Base-by-base conservation (phyloP, 768 basidiomycete genomes). In the Kwoniella sp. region DNA sequence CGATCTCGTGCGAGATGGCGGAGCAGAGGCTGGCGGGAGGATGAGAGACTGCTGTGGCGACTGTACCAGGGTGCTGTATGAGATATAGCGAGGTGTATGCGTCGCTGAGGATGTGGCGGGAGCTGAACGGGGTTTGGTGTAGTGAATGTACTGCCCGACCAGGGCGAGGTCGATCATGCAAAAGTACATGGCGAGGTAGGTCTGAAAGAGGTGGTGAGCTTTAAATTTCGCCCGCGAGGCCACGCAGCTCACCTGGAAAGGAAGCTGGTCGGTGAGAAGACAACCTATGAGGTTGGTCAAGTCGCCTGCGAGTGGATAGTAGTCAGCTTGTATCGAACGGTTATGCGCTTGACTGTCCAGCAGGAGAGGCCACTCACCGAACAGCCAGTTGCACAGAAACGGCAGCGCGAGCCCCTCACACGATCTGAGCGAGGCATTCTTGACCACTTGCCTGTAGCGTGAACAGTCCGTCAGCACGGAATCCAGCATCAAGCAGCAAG, bases 351-450 rank as follows among this genome's bases (percentile, higher is more conserved):
- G 32, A 19, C 15, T 22, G 12, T 20, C 4, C 27, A 33, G 12
- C n/a, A 12, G 10, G 6, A 3, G 8, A 41, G 14, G 15, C 10
- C 14, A 75, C 81, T 64, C 66, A 90, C 90, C 91, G 20, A 88
- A 79, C 52, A 91, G 77, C 95, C 95, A 99, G 63, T 88, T 95
- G 57, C 84, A 79, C 47, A 99, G 80, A 74, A 99, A 99, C 0
- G 92, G 90, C 15, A 96, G 78, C 1, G 95, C 87, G 43, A 99
- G 83, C 26, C 92, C 86, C 63, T 90, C 89, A 70, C 86, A 89
- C 37, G 87, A 89, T 70, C 85, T 82, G 15, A 80, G 77, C 50
- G 78, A 78, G 50, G 80, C 77, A 73, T 92, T 95, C 76, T 88
- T 84, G 27, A 91, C 40, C 8, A 93, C 80, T 78, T 95, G 91